Evolutionary conservation across 352 stramenopile genomes (phyloP).

Genomic region (Phytophthora cryptogea): DNA sequence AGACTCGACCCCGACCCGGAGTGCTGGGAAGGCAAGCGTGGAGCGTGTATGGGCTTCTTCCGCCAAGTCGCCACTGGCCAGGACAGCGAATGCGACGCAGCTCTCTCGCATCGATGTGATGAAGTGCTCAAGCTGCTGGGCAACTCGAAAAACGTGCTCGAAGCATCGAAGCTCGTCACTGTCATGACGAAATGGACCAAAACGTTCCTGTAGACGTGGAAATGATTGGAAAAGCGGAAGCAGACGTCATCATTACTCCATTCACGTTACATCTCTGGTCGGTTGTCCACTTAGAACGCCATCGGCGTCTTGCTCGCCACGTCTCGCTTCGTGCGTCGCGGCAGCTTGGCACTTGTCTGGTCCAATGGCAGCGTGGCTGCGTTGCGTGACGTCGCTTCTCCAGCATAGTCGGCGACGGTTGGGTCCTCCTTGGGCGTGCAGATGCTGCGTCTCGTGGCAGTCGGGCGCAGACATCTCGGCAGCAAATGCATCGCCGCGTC

Average conservation of each 20-base stretch:
- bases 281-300: not conserved
- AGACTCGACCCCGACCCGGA: conserved; percentile 69
- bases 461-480: conserved; percentile 11
- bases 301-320: conserved; percentile 7
- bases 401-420: conserved; percentile 1
- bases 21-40: conserved; percentile 80
- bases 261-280: not conserved
- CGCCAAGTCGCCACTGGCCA: conserved; percentile 51
- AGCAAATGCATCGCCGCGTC: conserved; percentile 13
- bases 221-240: not conserved
- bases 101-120: conserved; percentile 32
- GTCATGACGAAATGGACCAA: conserved; percentile 51
- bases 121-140: conserved; percentile 58
- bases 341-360: not conserved
- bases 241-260: not conserved
- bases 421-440: conserved; percentile 28
- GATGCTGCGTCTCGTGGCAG: conserved; percentile 16
- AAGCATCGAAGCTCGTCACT: conserved; percentile 48
- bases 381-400: conserved; percentile 11
- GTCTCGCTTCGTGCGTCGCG: not conserved
- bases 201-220: conserved; percentile 5
- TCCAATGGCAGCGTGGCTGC: conserved; percentile 5
- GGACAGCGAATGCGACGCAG: conserved; percentile 12
- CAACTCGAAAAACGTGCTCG: conserved; percentile 58
- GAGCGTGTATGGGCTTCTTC: conserved; percentile 70